Evolutionary conservation across 805 yeast genomes (phyloP).

Genomic region (Barnettozyma pratensis): DNA sequence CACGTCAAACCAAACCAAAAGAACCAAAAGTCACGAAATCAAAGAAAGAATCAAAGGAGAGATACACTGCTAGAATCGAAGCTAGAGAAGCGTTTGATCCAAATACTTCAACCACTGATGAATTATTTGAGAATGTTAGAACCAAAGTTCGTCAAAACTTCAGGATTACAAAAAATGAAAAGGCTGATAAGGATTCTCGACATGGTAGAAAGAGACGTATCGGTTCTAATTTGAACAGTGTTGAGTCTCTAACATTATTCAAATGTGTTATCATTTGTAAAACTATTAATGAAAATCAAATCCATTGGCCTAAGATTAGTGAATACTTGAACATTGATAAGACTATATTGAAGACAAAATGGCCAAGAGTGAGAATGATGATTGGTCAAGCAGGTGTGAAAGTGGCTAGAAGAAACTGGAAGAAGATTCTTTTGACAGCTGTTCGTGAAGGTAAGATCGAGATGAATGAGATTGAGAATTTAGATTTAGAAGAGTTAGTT

Average conservation of each 20-base stretch:
- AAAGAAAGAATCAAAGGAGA: background rate
- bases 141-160: conserved; percentile 3
- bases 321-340: conserved; percentile 38
- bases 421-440: conserved; percentile 52
- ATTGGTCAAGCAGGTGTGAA: conserved; percentile 58
- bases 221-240: conserved; percentile 12
- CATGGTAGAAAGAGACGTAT: conserved; percentile 17
- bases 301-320: conserved; percentile 63
- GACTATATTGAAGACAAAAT: conserved; percentile 50
- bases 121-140: conserved; percentile 7
- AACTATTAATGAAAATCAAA: conserved; percentile 49
- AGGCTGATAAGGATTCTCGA: background rate
- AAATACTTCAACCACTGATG: conserved; percentile 2
- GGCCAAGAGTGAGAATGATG: conserved; percentile 62
- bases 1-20: conserved; percentile 1
- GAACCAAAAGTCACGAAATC: background rate
- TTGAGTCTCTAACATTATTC: conserved; percentile 33
- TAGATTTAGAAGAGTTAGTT: conserved; percentile 48
- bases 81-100: conserved; percentile 6
- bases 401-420: conserved; percentile 56
- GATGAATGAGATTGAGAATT: conserved; percentile 42
- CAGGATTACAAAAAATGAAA: conserved; percentile 1
- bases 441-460: conserved; percentile 51
- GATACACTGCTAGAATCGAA: conserved; percentile 3
- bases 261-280: conserved; percentile 65